phyloP scores from a whole-genome alignment of 305 asterid species.

The Withania somnifera region DNA sequence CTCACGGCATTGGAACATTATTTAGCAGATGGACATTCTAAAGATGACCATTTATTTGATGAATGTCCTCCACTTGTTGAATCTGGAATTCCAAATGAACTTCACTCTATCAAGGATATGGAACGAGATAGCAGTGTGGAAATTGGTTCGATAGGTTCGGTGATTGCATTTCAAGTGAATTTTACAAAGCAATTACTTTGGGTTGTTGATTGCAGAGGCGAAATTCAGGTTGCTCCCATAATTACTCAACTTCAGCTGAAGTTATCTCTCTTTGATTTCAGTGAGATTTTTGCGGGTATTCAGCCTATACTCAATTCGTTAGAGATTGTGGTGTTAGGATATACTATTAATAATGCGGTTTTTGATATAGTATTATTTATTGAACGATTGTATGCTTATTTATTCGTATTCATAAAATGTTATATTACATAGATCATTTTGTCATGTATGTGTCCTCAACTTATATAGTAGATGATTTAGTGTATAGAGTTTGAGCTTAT shows the following conservation, averaged over 20 bases:
- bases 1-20: neutral
- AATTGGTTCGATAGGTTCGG: neutral
- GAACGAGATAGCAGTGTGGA: no score
- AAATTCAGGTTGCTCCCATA: neutral
- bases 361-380: no score
- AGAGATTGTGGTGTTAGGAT: no score
- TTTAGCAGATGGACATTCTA: neutral
- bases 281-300: neutral
- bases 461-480: no score
- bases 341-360: no score
- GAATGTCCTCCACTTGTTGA: neutral
- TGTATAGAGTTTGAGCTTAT: no score
- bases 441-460: no score
- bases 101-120: no score
- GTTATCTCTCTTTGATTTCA: neutral
- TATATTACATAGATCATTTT: no score
- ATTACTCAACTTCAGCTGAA: neutral
- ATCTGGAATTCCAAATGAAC: neutral
- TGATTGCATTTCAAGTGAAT: neutral
- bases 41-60: neutral
- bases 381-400: no score
- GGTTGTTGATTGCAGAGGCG: neutral
- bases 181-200: neutral
- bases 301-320: no score
- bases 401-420: no score